Evolutionary conservation across 192 early-diverging fungal genomes (phyloP).

Genomic region (Coemansia sp.): DNA sequence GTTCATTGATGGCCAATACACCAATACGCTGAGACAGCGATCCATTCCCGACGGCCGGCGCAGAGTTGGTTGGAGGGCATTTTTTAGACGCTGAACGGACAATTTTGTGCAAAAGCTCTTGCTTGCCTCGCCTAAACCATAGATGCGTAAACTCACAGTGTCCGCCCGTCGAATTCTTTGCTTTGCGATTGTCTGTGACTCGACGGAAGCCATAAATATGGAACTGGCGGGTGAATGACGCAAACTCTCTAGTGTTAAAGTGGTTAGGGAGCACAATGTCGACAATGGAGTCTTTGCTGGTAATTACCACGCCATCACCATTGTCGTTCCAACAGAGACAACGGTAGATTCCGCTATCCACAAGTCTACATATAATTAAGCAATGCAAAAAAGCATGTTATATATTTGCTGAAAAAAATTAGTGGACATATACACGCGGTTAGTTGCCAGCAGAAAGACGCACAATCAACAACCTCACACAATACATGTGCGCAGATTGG

Average conservation of each 20-base stretch:
- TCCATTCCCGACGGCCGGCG: no score
- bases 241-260: conserved; percentile 27
- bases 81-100: conserved; percentile 3
- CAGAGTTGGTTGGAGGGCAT: no score
- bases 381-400: not conserved
- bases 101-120: conserved; percentile 14
- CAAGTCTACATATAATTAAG: conserved; percentile 21
- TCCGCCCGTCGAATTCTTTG: conserved; percentile 10
- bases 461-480: not conserved
- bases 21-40: no score
- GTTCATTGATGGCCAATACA: no score
- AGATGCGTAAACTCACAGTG: conserved; percentile 14
- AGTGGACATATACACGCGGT: no score
- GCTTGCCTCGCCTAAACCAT: conserved; percentile 18
- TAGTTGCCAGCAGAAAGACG: not conserved
- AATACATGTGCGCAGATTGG: not conserved
- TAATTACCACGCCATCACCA: conserved; percentile 22
- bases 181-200: conserved; percentile 45
- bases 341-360: conserved; percentile 2
- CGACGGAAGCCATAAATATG: conserved; percentile 46
- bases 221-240: conserved; percentile 47
- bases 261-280: conserved; percentile 12
- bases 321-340: conserved; percentile 28
- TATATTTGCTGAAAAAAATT: not conserved
- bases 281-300: not conserved